These are phyloP conservation scores for Plectranthus barbatus DNA, from an alignment of 257 asterid species.

Conservation along the genomic window DNA sequence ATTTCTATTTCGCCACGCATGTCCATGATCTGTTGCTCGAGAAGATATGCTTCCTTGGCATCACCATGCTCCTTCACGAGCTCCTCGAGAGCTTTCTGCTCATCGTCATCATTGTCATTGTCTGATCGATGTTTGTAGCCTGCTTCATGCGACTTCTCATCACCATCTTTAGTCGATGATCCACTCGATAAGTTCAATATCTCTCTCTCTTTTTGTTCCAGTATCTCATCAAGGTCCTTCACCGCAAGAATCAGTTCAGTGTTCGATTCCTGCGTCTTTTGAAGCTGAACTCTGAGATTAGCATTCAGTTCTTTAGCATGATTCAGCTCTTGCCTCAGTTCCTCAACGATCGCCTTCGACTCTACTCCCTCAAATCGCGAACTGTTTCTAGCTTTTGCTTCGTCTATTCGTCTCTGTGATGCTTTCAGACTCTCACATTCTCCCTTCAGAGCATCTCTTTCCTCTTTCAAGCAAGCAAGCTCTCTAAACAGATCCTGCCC, in stretches of 20 bases:
- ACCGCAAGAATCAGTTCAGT: slow-evolving; percentile 86
- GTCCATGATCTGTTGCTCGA: slow-evolving; percentile 74
- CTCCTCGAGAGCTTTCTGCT: slow-evolving; percentile 71
- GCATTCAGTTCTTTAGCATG: slow-evolving; percentile 65
- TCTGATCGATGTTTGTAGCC: slow-evolving; percentile 22
- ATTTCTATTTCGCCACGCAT: slow-evolving; percentile 64
- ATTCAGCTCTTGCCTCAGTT: slow-evolving; percentile 77
- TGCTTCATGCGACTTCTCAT: slow-evolving; percentile 14
- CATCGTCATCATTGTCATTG: slow-evolving; percentile 49
- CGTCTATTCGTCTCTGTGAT: slow-evolving; percentile 23
- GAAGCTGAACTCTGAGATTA: slow-evolving; percentile 72
- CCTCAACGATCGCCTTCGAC: slow-evolving; percentile 44
- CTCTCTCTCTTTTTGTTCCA: slow-evolving; percentile 68
- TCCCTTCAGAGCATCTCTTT: slow-evolving; percentile 60
- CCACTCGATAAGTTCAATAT: slow-evolving; percentile 20
- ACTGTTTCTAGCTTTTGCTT: slow-evolving; percentile 31
- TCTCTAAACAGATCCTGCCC: slow-evolving; percentile 73
- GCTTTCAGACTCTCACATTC: slow-evolving; percentile 52
- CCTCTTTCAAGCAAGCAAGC: slow-evolving; percentile 59
- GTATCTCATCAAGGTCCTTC: slow-evolving; percentile 74
- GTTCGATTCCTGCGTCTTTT: slow-evolving; percentile 83
- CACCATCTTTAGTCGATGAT: slow-evolving; percentile 11
- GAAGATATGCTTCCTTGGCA: slow-evolving; percentile 52
- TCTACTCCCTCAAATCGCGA: slow-evolving; percentile 45
- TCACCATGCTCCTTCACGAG: slow-evolving; percentile 67